These are phyloP conservation scores for Alternaria sp. DNA, from an alignment of 2,329 filamentous ascomycete genomes.

Conservation along the genomic window DNA sequence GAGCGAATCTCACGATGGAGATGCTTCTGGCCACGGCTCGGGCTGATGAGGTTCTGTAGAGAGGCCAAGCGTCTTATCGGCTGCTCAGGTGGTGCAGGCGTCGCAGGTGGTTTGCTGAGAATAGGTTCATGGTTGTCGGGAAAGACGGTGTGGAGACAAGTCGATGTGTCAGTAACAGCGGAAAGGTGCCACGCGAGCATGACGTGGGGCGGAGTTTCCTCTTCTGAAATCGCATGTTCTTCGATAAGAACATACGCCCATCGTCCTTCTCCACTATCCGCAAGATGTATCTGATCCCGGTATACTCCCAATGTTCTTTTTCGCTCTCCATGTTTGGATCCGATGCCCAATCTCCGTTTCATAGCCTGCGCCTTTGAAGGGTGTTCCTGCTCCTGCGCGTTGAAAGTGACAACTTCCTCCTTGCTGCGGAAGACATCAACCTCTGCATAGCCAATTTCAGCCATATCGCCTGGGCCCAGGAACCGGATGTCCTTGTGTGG, in stretches of 20 bases:
- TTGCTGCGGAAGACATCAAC: conserved; percentile 31
- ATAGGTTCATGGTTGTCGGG: background rate
- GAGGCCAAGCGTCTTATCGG: conserved; percentile 16
- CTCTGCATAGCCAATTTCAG: conserved; percentile 28
- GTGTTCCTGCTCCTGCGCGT: background rate
- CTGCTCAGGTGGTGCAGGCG: background rate
- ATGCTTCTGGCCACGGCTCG: background rate
- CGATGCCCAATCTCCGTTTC: background rate
- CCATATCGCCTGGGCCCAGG: conserved; percentile 29
- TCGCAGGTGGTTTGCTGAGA: background rate
- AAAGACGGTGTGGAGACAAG: conserved; percentile 23
- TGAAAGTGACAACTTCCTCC: background rate
- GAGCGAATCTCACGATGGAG: conserved; percentile 13
- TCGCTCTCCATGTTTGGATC: background rate
- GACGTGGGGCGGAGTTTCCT: conserved; percentile 13
- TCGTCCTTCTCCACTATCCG: conserved; percentile 20
- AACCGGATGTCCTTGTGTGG: conserved; percentile 31
- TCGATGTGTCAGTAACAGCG: conserved; percentile 17
- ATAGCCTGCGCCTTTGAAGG: background rate
- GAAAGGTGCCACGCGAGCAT: conserved; percentile 25
- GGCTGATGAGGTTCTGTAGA: conserved; percentile 16
- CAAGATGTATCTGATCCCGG: conserved; percentile 8
- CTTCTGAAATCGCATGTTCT: background rate
- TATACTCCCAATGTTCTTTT: background rate
- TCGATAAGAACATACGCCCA: conserved; percentile 30